Base-by-base conservation (phyloP, 441 rosid genomes). In the Cnidoscolus chayamansa region DNA sequence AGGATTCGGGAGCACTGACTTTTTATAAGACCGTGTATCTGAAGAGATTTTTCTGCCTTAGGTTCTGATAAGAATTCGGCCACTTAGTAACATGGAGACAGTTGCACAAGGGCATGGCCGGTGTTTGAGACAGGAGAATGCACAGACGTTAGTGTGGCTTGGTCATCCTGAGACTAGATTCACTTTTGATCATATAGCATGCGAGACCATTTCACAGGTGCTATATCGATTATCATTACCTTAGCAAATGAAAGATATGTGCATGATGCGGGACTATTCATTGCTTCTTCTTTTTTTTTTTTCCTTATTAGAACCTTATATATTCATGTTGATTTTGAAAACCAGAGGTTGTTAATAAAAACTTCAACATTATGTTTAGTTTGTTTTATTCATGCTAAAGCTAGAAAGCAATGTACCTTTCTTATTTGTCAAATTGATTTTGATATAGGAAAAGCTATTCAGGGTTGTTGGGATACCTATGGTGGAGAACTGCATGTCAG, bases 401-500 rank as follows among this genome's bases (percentile, higher is more conserved):
- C 65, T 65, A 63, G 62, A 64, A 31, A 76, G 66, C 13, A 67
- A 13, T 48, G 54, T 76, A 6, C 31, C 49, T 68, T 66, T 7
- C 67, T 67, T 25, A 15, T 54, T 51, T 45, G 19, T n/a, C 49
- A 63, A 56, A 12, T 31, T 68, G 70, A 43, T 60, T 51, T 62
- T 66, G 70, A 48, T 74, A 67, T 68, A 94, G 98, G 95, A 94
- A 78, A 89, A 85, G 61, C 82, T 94, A 56, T 91, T 94, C 79
- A 81, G 80, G 19, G 89, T 84, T 68, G 95, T 88, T 70, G 98
- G 98, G 20, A 69, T 91, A 68, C 95, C 98, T 65, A 91, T 91
- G 97, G 98, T 94, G 84, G 97, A 94, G 85, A 94, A 94, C 68
- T 94, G 98, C 86, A 72, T 94, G 81, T 90, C 96, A 68, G 98